Evolutionary conservation across 1,139 yeast species (phyloP).

Genomic region (Sugiyamaella paludigena): DNA sequence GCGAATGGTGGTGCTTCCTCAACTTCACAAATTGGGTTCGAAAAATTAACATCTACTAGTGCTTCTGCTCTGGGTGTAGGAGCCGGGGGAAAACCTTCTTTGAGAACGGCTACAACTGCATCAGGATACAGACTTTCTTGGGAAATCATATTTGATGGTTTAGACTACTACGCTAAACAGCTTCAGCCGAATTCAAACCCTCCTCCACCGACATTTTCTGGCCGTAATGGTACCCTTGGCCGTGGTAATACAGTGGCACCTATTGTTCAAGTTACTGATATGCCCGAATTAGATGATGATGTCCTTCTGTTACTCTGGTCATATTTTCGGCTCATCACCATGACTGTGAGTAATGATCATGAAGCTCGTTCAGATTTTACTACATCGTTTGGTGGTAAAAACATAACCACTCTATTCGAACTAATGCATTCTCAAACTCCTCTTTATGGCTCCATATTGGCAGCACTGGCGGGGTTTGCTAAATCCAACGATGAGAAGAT

Average conservation of each 20-base stretch:
- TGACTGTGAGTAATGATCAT: slow-evolving; percentile 47
- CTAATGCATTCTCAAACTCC: slow-evolving; percentile 53
- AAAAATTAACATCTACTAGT: too few species aligned
- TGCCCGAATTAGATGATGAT: slow-evolving; percentile 49
- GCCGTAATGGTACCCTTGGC: background rate
- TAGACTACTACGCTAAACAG: slow-evolving; percentile 55
- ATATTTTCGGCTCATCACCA: slow-evolving; percentile 55
- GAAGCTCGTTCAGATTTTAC: slow-evolving; percentile 41
- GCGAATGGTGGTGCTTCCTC: too few species aligned
- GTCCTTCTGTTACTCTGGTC: slow-evolving; percentile 76
- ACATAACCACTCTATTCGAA: slow-evolving; percentile 41
- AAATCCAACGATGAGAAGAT: slow-evolving; percentile 45
- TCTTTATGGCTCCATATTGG: slow-evolving; percentile 52
- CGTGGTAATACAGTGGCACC: slow-evolving; percentile 2
- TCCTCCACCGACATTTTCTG: slow-evolving; percentile 2
- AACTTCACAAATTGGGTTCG: too few species aligned
- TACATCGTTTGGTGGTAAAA: slow-evolving; percentile 36
- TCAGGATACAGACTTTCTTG: slow-evolving; percentile 41
- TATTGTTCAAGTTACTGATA: slow-evolving; percentile 4
- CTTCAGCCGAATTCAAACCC: slow-evolving; percentile 30
- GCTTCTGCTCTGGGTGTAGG: background rate
- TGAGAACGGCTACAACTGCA: slow-evolving; percentile 14
- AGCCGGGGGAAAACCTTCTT: slow-evolving; percentile 1
- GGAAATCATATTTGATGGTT: slow-evolving; percentile 55
- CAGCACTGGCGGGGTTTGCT: slow-evolving; percentile 51